Evolutionary conservation across 306 rosid genomes (phyloP).

Genomic region (Vigna nakashimae): DNA sequence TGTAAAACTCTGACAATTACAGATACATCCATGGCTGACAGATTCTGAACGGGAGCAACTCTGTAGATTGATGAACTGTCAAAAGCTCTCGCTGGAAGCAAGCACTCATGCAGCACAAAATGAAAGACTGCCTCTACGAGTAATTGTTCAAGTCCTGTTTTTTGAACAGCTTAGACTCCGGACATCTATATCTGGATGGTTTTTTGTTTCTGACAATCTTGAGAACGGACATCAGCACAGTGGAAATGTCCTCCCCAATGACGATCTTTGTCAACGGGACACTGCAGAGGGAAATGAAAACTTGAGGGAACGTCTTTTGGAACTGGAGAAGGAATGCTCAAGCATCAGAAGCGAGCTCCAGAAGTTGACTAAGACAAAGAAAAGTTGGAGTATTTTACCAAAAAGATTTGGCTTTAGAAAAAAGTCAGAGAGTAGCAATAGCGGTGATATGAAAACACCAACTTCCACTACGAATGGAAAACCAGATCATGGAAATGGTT

Average conservation of each 20-base stretch:
- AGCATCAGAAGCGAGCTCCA: conserved; percentile 72
- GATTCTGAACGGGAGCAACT: conserved; percentile 89
- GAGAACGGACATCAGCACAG: conserved; percentile 61
- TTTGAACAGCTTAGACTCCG: conserved; percentile 92
- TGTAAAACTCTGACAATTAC: conserved; percentile 40
- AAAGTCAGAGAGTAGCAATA: conserved; percentile 55
- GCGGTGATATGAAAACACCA: conserved; percentile 43
- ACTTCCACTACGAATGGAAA: conserved; percentile 51
- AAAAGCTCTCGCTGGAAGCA: conserved; percentile 85
- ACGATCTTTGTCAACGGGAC: conserved; percentile 46
- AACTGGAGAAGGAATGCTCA: conserved; percentile 85
- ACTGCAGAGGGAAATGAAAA: conserved; percentile 51
- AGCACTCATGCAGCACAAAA: conserved; percentile 93
- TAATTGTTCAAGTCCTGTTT: conserved; percentile 82
- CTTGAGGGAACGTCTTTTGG: conserved; percentile 70
- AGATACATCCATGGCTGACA: conserved; percentile 88
- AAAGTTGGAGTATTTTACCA: conserved; percentile 80
- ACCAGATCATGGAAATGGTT: conserved; percentile 50
- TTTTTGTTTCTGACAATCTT: conserved; percentile 80
- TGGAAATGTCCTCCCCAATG: conserved; percentile 54
- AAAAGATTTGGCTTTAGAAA: conserved; percentile 72
- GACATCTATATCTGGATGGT: conserved; percentile 89
- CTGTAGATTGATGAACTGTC: conserved; percentile 89
- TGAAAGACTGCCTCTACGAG: conserved; percentile 86
- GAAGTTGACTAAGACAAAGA: conserved; percentile 74